Percentiles rank a stretch among this genome's conserved stretches.
phyloP scores from a whole-genome alignment of 2,329 filamentous ascomycete species.

The Microdochium paspali region DNA sequence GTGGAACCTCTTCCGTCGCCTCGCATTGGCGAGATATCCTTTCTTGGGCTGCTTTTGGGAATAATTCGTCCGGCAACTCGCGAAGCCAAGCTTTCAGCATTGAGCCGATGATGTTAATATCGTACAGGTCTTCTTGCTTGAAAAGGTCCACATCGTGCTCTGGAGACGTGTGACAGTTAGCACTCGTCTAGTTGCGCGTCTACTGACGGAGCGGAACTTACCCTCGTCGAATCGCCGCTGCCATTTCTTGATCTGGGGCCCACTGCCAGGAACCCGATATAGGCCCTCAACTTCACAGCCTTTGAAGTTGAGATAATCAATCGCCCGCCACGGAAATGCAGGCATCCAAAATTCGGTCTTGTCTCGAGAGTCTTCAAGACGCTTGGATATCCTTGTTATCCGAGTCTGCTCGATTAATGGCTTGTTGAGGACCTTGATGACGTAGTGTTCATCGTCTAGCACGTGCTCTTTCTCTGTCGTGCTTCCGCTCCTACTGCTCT shows the following conservation, averaged over 20 bases:
- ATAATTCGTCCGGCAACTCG: constrained; percentile 87
- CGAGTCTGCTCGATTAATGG: constrained; percentile 83
- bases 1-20: constrained; percentile 70
- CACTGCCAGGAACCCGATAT: constrained; percentile 86
- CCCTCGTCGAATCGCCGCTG: constrained; percentile 83
- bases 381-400: constrained; percentile 83
- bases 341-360: constrained; percentile 99
- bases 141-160: constrained; percentile 88
- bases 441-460: constrained; percentile 75
- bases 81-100: constrained; percentile 96
- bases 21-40: constrained; percentile 71
- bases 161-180: constrained; percentile 25
- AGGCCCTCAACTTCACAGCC: constrained; percentile 89
- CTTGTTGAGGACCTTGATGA: constrained; percentile 75
- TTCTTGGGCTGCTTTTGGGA: constrained; percentile 76
- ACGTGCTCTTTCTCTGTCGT: constrained; percentile 54
- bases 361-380: constrained; percentile 76
- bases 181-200: too few species aligned
- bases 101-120: constrained; percentile 93
- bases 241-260: constrained; percentile 86
- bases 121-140: constrained; percentile 77
- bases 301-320: constrained; percentile 93
- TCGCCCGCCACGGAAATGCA: constrained; percentile 86
- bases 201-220: constrained; percentile 24
- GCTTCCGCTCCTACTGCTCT: constrained; percentile 63